Evolutionary conservation across 2,329 filamentous ascomycete species (phyloP), one percentile per base, ranked within the genome.

Genomic region (Exophiala spinifera): DNA sequence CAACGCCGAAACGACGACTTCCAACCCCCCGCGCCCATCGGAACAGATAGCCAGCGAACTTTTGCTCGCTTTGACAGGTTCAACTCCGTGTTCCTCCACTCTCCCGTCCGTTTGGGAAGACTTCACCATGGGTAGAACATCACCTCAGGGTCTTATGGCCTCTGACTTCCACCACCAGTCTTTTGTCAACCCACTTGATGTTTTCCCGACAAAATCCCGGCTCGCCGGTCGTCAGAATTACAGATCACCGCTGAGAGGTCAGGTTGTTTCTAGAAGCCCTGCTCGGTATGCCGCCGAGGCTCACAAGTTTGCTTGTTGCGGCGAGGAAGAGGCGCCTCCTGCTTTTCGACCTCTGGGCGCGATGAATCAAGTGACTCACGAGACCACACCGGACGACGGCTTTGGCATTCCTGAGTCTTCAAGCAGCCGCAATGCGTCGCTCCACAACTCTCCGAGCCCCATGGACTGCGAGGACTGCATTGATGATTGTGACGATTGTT

Each of bases 391-490:
- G 36, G 28, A 33, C 23, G 33, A 34, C 34, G 14, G 28, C 14
- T 48, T 51, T 36, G 37, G 44, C 20, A 45, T 49, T 31, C 51
- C 37, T 11, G 33, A 49, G 15, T 25, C 46, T 44, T 34, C 45
- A 3, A 40, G 31, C 28, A 53, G 34, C 31, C 54, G 42, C 39
- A 49, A 55, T 34, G 49, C 47, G 34, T 44, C 55, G 4, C 55
- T 51, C 11, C 57, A 60, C 40, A 57, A 31, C 25, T 60, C 57
- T 3, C 57, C 57, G n/a, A 57, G 51, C 31, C 54, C 51, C 1
- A 57, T 60, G 57, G 57, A 60, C 46, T 62, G 60, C 37, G 57
- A 62, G 34, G 57, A 62, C 33, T 62, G 60, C 19, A 51, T 58
- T 8, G 55, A 62, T 31, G 60, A 60, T 43, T 59, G 57, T 46